Base-by-base conservation (phyloP, 1,284 basidiomycete species). In the Entoloma clypeatum region DNA sequence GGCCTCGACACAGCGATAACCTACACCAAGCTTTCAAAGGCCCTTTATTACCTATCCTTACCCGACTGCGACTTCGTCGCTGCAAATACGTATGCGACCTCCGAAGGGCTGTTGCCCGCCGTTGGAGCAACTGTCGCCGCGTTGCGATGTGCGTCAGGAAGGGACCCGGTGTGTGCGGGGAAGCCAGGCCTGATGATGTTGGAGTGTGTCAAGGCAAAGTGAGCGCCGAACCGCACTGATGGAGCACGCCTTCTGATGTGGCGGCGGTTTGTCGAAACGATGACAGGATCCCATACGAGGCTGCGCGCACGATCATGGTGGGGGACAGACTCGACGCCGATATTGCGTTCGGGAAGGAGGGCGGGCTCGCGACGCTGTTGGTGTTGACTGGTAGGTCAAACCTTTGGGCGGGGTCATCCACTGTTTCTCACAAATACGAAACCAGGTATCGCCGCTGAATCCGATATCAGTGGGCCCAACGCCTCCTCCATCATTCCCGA, bases 181-280 rank as follows among this genome's bases (percentile, higher is more conserved):
- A 99, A 99, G 65, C 96, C 95, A 9, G 79, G 90, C 50, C 79
- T 75, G 57, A 86, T 85, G 21, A 95, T 99, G 89, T 69, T 99
- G 51, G 93, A 98, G 60, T 92, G 91, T 59, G 94, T 99, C 62
- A 82, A 86, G 52, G 88, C 92, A n/a, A 93, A 93, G 92, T 93
- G n/a, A n/a, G 51, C 54, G 79, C 67, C n/a, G 35, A 28, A 29
- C 48, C 27, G n/a, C n/a, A n/a, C n/a, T n/a, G n/a, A n/a, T n/a
- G n/a, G n/a, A n/a, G n/a, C 19, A 7, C 23, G n/a, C 28, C 49
- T 23, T 42, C 40, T 34, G 25, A 35, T 32, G 45, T n/a, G n/a
- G n/a, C n/a, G n/a, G n/a, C n/a, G n/a, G n/a, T n/a, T n/a, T n/a
- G n/a, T n/a, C n/a, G n/a, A n/a, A n/a, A n/a, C n/a, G n/a, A n/a